phyloP scores from a whole-genome alignment of 495 filamentous ascomycete genomes.

The Aspergillus taichungensis region DNA sequence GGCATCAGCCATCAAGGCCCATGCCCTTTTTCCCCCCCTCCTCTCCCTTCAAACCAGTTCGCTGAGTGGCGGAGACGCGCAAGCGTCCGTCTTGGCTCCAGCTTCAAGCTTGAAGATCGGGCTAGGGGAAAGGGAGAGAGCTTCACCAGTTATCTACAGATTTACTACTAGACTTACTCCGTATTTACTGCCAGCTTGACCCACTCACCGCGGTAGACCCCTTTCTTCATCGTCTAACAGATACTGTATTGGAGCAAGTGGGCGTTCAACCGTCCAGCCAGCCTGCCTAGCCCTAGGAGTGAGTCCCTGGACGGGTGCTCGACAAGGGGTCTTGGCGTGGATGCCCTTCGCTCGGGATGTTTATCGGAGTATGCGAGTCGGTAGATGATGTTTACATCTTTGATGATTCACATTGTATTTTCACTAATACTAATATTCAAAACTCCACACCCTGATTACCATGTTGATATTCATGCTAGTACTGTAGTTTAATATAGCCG shows the following conservation, averaged over 20 bases:
- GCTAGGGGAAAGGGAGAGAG: conserved; percentile 13
- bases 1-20: neutral
- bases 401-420: too few species aligned
- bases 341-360: conserved; percentile 1
- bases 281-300: conserved; percentile 7
- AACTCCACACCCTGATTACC: too few species aligned
- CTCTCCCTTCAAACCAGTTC: conserved; percentile 10
- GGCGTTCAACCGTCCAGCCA: neutral
- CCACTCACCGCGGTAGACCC: conserved; percentile 16
- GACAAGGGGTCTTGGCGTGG: conserved; percentile 20
- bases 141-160: too few species aligned
- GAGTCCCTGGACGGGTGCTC: conserved; percentile 1
- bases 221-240: neutral
- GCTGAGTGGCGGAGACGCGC: conserved; percentile 34
- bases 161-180: too few species aligned
- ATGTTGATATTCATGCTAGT: too few species aligned
- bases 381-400: too few species aligned
- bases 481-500: too few species aligned
- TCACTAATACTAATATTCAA: too few species aligned
- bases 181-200: neutral
- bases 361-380: too few species aligned
- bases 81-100: conserved; percentile 38
- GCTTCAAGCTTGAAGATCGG: conserved; percentile 20
- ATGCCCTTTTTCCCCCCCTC: neutral
- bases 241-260: too few species aligned